phyloP scores from a whole-genome alignment of 106 monocot species.

The Narthecium ossifragum region DNA sequence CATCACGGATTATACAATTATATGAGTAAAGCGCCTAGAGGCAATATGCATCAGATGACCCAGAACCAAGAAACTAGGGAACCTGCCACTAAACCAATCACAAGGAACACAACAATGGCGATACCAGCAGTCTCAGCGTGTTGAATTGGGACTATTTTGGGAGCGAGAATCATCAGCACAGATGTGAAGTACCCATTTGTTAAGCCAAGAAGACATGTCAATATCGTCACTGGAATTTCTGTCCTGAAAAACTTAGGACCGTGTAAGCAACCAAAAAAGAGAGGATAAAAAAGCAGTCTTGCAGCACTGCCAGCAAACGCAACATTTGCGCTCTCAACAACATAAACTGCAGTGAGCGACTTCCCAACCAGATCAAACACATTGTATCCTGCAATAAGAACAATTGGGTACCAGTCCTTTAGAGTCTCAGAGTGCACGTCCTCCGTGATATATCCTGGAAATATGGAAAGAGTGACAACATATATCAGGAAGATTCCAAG shows the following conservation, averaged over 20 bases:
- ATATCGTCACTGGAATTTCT: conserved; percentile 6
- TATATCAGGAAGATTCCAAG: conserved; percentile 7
- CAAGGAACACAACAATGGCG: conserved; percentile 6
- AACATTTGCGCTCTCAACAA: conserved; percentile 7
- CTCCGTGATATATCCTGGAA: conserved; percentile 14
- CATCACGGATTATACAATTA: too few species aligned
- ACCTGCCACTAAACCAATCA: conserved; percentile 3
- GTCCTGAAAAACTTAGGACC: conserved; percentile 4
- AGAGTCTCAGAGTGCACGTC: conserved; percentile 10
- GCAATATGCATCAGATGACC: conserved; percentile 9
- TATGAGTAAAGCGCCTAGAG: too few species aligned
- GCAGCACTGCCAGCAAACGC: conserved; percentile 7
- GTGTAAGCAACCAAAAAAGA: conserved; percentile 11
- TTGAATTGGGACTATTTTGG: conserved; percentile 6
- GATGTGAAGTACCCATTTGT: conserved; percentile 10
- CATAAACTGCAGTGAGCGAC: conserved; percentile 8
- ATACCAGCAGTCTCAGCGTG: conserved; percentile 10
- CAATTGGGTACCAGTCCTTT: conserved; percentile 13
- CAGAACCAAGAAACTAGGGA: conserved; percentile 12
- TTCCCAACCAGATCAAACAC: conserved; percentile 11
- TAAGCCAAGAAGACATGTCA: conserved; percentile 11
- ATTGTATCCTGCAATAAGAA: conserved; percentile 10
- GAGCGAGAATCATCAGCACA: conserved; percentile 7
- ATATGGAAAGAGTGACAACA: conserved; percentile 11
- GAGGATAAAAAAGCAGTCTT: conserved; percentile 11